Conservation (phyloP, 2,329 filamentous ascomycete genomes). For the Westerdykella ornata region DNA sequence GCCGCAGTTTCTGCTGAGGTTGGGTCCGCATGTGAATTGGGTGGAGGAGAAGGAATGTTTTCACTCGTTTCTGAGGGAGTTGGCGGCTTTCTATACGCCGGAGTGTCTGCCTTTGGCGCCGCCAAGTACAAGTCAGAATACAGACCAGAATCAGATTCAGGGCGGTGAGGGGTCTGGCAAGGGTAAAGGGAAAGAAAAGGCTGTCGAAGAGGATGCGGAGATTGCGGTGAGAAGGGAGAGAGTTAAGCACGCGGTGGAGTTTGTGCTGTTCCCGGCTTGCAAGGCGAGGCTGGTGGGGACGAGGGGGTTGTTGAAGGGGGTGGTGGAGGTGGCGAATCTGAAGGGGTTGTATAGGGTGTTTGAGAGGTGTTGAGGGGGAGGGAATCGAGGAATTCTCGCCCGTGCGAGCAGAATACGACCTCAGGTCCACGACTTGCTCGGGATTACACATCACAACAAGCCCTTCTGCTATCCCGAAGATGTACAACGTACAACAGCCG, state of each 20-base stretch:
- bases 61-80: constrained; percentile 71
- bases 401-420: too few species aligned
- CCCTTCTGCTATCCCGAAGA: too few species aligned
- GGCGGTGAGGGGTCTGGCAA: background rate
- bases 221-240: constrained; percentile 54
- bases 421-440: too few species aligned
- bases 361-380: constrained; percentile 66
- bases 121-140: constrained; percentile 7
- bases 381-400: too few species aligned
- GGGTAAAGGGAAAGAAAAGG: constrained; percentile 16
- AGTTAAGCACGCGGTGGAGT: constrained; percentile 69
- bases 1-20: constrained; percentile 75
- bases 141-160: constrained; percentile 47
- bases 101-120: constrained; percentile 62
- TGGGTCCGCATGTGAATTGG: constrained; percentile 89
- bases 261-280: constrained; percentile 84
- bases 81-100: constrained; percentile 85
- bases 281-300: constrained; percentile 78
- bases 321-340: constrained; percentile 82
- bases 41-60: constrained; percentile 78
- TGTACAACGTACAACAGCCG: too few species aligned
- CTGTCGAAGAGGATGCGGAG: constrained; percentile 34
- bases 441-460: too few species aligned
- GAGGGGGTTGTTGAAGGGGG: constrained; percentile 63
- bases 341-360: constrained; percentile 93